A percentile compares a stretch with the other conserved stretches of the same genome.
Evolutionary conservation across 2,329 filamentous ascomycete genomes (phyloP).

Genomic region (Penicillium sp.): DNA sequence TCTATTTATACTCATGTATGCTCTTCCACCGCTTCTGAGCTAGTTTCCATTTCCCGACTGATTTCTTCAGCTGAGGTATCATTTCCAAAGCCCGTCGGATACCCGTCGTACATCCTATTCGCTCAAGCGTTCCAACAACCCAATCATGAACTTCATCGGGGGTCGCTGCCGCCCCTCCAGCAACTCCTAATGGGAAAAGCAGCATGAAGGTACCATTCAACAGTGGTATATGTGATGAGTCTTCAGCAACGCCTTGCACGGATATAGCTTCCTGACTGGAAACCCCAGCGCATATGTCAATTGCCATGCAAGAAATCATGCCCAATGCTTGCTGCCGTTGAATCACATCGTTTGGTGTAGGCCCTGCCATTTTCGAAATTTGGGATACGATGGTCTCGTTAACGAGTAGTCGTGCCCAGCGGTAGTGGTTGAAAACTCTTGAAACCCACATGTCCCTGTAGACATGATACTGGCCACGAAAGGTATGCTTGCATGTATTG

Average conservation of each 20-base stretch:
- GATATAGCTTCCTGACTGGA: conserved; percentile 18
- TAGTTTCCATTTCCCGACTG: conserved; percentile 1
- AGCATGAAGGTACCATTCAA: conserved; percentile 26
- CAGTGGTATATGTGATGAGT: conserved; percentile 6
- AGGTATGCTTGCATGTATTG: conserved; percentile 11
- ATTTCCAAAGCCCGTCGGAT: conserved; percentile 21
- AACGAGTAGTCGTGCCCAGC: conserved; percentile 19
- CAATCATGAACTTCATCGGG: conserved; percentile 22
- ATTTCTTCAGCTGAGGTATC: conserved; percentile 15
- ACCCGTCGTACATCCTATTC: conserved; percentile 21
- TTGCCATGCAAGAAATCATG: conserved; percentile 17
- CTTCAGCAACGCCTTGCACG: neutral
- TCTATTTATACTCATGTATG: neutral
- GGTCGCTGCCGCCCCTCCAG: conserved; percentile 20
- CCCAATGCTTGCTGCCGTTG: conserved; percentile 17
- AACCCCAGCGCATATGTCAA: conserved; percentile 20
- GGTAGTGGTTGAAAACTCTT: conserved; percentile 22
- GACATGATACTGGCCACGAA: conserved; percentile 21
- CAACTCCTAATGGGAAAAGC: conserved; percentile 21
- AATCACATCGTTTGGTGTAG: neutral
- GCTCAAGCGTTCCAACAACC: conserved; percentile 19
- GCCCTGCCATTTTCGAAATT: conserved; percentile 3
- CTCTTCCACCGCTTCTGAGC: conserved; percentile 2
- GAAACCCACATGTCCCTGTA: conserved; percentile 23
- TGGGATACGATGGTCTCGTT: conserved; percentile 22